Base-by-base conservation (phyloP, 2,329 filamentous ascomycete genomes). In the Ophiocordyceps sinensis region DNA sequence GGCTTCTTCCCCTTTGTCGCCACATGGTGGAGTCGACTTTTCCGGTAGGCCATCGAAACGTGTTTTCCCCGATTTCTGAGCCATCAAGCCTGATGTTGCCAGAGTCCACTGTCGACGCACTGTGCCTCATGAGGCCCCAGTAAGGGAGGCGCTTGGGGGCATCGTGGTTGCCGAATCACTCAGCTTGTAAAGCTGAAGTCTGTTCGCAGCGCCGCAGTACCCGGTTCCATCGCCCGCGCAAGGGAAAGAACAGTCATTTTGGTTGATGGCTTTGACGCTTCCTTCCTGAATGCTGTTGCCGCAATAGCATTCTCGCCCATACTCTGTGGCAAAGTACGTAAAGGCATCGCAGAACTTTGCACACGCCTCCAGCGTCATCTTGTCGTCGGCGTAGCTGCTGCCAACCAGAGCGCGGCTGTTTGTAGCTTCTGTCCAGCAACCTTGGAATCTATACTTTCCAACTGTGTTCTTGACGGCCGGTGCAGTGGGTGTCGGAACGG, bases 291-390 rank as follows among this genome's bases (percentile, higher is more conserved):
- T 44, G 1, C 37, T 43, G 19, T 62, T 54, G 1, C 62, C 62
- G 28, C 62, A 65, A 38, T 56, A 65, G 40, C 62, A 65, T 41
- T 65, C 60, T 0, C 58, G 41, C 3, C 55, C 60, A 28, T 63
- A 64, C 26, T 61, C 58, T 3, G 48, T 43, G 1, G 58, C 60
- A 37, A 62, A 62, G 42, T 55, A 62, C 0, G 40, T 46, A 19
- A 44, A 56, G 3, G 48, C 50, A 2, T 49, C 43, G 14, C 60
- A 63, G 40, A 56, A 60, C 1, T 42, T 35, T 0, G 55, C 53
- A 28, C 59, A 60, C 2, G 40, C 46, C 17, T 62, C 58, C 3
- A 64, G 56, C 0, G 57, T 59, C 61, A 63, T 61, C 35, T 45
- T 49, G 28, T 61, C 54, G 28, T 53, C 45, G 7, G 59, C 49